phyloP scores from a whole-genome alignment of 306 rosid species.

The Quercus parvula region DNA sequence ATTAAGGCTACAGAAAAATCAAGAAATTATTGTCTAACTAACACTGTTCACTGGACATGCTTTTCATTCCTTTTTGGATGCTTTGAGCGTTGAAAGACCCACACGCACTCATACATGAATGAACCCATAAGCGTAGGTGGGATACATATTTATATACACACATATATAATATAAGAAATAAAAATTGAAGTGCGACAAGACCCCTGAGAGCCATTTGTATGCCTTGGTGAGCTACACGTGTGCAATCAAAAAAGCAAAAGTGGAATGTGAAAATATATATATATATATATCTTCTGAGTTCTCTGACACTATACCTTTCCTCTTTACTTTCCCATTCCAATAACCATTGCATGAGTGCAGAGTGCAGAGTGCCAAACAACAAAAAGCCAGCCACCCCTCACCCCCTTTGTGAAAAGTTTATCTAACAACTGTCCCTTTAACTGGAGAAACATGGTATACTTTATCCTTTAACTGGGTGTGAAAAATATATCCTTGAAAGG shows the following conservation, averaged over 20 bases:
- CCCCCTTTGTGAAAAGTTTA: not conserved
- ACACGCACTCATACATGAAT: no score
- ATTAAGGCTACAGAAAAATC: no score
- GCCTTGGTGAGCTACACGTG: not conserved
- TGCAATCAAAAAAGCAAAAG: not conserved
- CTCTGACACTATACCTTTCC: not conserved
- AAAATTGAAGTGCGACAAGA: not conserved
- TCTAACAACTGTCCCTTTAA: not conserved
- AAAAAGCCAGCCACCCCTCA: not conserved
- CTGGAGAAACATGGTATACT: no score
- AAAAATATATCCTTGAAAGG: not conserved
- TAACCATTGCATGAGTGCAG: constrained; percentile 1
- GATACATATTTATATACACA: not conserved
- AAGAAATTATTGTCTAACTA: no score
- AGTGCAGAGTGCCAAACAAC: not conserved
- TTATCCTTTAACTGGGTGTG: no score
- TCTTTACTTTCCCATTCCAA: not conserved
- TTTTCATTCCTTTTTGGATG: no score
- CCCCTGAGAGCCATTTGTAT: constrained; percentile 12
- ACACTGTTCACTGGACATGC: no score
- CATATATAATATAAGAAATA: no score
- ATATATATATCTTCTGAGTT: no score
- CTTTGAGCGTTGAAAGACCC: no score
- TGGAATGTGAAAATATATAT: no score
- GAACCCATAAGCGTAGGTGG: not conserved